These are phyloP conservation scores for Neodidymelliopsis sp. DNA, from an alignment of 2,329 filamentous ascomycete genomes.

Conservation along the genomic window DNA sequence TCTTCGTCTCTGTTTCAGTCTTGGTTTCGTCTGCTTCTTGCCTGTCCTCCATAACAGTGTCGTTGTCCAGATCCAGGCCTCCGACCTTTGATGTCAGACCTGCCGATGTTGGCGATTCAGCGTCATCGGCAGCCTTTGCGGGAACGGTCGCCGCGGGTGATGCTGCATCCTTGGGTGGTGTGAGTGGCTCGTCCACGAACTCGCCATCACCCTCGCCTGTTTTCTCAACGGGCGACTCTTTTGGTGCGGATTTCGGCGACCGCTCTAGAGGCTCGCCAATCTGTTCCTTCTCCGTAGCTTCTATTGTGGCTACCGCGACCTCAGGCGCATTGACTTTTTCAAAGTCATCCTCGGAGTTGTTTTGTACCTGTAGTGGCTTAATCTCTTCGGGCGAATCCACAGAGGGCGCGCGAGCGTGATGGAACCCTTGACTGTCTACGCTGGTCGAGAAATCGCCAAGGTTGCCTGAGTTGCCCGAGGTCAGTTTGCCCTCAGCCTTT, in stretches of 20 bases:
- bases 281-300: conserved; percentile 60
- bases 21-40: conserved; percentile 31
- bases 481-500: conserved; percentile 77
- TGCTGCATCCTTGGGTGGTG: conserved; percentile 56
- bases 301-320: conserved; percentile 72
- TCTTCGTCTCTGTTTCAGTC: conserved; percentile 37
- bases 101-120: conserved; percentile 58
- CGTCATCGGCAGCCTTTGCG: conserved; percentile 40
- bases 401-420: conserved; percentile 57
- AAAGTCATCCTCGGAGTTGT: conserved; percentile 88
- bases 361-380: conserved; percentile 78
- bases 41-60: conserved; percentile 58
- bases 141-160: conserved; percentile 27
- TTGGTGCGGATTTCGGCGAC: conserved; percentile 55
- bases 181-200: conserved; percentile 80
- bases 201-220: conserved; percentile 63
- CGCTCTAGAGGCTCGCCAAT: conserved; percentile 48
- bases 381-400: conserved; percentile 68
- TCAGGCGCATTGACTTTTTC: conserved; percentile 80
- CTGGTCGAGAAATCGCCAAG: conserved; percentile 60
- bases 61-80: conserved; percentile 66
- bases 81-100: conserved; percentile 64
- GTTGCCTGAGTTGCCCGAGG: conserved; percentile 65
- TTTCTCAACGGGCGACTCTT: conserved; percentile 33
- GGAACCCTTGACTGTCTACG: conserved; percentile 61